Conservation (phyloP, 2,329 filamentous ascomycete genomes). For the Colletotrichum gloeosporioides region DNA sequence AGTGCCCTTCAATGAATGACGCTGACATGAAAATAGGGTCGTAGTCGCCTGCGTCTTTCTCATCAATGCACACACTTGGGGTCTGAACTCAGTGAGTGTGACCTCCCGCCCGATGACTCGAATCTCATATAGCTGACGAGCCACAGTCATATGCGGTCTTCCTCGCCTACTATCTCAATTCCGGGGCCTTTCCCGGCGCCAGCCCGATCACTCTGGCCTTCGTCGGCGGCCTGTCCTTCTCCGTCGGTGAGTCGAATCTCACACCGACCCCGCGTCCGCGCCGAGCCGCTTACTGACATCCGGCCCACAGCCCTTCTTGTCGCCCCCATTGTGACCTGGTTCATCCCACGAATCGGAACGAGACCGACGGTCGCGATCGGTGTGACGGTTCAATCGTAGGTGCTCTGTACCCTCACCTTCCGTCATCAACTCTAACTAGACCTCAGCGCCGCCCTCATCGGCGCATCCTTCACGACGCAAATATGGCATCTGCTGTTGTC, state of each 20-base stretch:
- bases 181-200: constrained; percentile 66
- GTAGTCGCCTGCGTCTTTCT: constrained; percentile 59
- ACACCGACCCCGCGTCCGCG: not conserved
- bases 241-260: constrained; percentile 42
- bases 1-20: not conserved
- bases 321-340: constrained; percentile 70
- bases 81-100: constrained; percentile 65
- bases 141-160: constrained; percentile 61
- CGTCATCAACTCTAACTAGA: not conserved
- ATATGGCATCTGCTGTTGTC: constrained; percentile 80
- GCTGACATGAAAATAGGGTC: constrained; percentile 39
- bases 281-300: constrained; percentile 28
- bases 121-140: not conserved
- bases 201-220: constrained; percentile 75
- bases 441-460: constrained; percentile 61
- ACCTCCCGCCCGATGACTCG: not conserved
- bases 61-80: constrained; percentile 77
- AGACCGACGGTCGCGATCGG: constrained; percentile 69
- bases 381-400: constrained; percentile 61
- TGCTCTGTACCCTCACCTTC: not conserved
- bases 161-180: constrained; percentile 61
- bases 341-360: constrained; percentile 67
- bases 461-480: constrained; percentile 69
- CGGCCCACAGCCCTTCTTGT: constrained; percentile 62
- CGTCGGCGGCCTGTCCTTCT: constrained; percentile 74